Conservation (phyloP, 2,329 filamentous ascomycete species). For the Ophiocordyceps sinensis region DNA sequence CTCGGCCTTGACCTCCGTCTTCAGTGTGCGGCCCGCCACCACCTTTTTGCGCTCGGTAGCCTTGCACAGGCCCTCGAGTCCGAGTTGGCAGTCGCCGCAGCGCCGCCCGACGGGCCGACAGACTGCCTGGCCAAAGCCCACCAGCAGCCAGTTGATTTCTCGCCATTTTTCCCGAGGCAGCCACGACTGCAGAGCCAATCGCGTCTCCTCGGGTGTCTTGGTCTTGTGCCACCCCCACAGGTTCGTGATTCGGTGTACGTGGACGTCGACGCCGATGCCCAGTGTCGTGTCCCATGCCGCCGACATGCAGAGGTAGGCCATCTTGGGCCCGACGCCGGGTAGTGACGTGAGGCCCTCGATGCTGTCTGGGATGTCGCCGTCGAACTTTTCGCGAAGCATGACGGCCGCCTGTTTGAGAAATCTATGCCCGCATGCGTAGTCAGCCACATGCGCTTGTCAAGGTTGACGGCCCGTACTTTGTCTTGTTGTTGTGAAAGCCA, state of each 20-base stretch:
- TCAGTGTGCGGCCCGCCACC: constrained; percentile 34
- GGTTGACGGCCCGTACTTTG: constrained; percentile 29
- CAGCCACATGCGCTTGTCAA: not conserved
- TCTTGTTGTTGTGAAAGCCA: constrained; percentile 93
- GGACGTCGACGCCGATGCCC: constrained; percentile 87
- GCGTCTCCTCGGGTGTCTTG: constrained; percentile 68
- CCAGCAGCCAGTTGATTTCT: constrained; percentile 81
- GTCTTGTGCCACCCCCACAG: constrained; percentile 86
- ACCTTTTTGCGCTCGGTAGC: constrained; percentile 54
- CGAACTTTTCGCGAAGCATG: constrained; percentile 56
- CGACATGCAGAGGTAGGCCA: constrained; percentile 80
- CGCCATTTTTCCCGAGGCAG: constrained; percentile 75
- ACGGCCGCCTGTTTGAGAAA: constrained; percentile 60
- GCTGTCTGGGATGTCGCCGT: constrained; percentile 66
- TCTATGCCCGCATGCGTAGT: constrained; percentile 10
- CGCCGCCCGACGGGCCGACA: constrained; percentile 66
- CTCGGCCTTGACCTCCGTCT: constrained; percentile 14
- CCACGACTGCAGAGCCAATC: constrained; percentile 64
- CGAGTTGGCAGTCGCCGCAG: constrained; percentile 79
- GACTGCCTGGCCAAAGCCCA: constrained; percentile 76
- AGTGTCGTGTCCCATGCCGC: constrained; percentile 49
- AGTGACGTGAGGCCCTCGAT: constrained; percentile 62
- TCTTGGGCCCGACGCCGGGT: constrained; percentile 85
- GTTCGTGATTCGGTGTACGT: constrained; percentile 90
- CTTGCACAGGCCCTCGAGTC: constrained; percentile 60